Evolutionary conservation across 352 stramenopile species (phyloP), one percentile per base, ranked within the genome.

Genomic region (Pythium chondricola): DNA sequence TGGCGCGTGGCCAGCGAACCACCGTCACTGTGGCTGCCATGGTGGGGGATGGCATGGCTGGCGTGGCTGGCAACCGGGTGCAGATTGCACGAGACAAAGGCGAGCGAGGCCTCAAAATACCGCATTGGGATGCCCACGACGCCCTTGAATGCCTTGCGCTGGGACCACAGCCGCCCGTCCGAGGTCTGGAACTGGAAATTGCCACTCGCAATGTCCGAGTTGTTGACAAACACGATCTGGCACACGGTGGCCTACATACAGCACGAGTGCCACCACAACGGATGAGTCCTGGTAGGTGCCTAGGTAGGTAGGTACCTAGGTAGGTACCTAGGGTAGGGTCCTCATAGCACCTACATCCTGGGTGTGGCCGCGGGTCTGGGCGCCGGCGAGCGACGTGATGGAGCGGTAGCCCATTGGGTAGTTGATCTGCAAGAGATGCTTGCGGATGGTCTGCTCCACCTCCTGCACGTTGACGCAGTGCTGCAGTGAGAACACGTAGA

Each of bases 191-290:
- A 83, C 32, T 80, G 67, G 9, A 90, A 82, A 43, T 90, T 93
- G 8, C 82, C 82, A 39, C 77, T 89, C 6, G 74, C 67, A 18
- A 90, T 79, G 44, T 93, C 82, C 2, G 78, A 76, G 43, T 86
- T 81, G 65, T 90, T 90, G 39, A 90, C 77, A 58, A 93, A 93
- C 7, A 93, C 68, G 40, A 93, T 85, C 58, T 93, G 79, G 50
- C 81, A 89, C 16, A 91, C 73, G 0, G 69, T 67, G 8, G 77
- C 77, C 72, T 90, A 43, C 4, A 41, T 29, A 26, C 14, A 37
- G 16, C 30, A 43, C 30, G 11, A 41, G n/a, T n/a, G n/a, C n/a
- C n/a, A n/a, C n/a, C n/a, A n/a, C n/a, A n/a, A n/a, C n/a, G n/a
- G n/a, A n/a, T n/a, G n/a, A n/a, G n/a, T n/a, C n/a, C n/a, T n/a